Conservation (phyloP, 2,329 filamentous ascomycete species). For the Aspergillus sp. region DNA sequence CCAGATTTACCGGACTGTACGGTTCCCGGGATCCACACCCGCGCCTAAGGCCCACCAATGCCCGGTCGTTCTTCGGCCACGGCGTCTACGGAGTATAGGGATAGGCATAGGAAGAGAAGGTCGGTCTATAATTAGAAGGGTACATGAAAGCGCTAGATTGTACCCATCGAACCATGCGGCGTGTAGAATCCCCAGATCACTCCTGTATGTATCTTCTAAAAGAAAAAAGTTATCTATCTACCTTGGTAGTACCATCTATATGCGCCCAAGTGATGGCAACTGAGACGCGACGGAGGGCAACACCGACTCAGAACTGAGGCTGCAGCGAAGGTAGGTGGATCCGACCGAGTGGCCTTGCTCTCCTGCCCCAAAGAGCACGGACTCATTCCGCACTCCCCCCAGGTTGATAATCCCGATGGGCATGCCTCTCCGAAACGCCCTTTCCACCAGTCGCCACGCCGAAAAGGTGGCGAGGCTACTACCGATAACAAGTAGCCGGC, state of each 20-base stretch:
- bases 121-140: too few relatives aligned
- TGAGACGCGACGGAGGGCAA: constrained; percentile 40
- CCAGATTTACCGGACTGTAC: not conserved
- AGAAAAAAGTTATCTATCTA: too few relatives aligned
- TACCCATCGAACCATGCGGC: not conserved
- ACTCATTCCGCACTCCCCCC: constrained; percentile 49
- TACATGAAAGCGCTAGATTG: too few relatives aligned
- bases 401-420: constrained; percentile 86
- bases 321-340: constrained; percentile 41
- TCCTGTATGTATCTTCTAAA: too few relatives aligned
- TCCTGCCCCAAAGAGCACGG: constrained; percentile 37
- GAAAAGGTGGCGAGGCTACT: constrained; percentile 94
- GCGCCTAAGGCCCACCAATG: not conserved
- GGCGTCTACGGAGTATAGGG: not conserved
- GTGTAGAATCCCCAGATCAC: not conserved
- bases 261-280: constrained; percentile 19
- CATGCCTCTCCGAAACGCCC: constrained; percentile 78
- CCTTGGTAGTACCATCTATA: not conserved
- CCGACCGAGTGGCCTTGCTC: constrained; percentile 15
- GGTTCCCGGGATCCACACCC: not conserved
- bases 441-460: constrained; percentile 84
- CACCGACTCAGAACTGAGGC: constrained; percentile 41
- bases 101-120: too few relatives aligned
- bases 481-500: constrained; percentile 74
- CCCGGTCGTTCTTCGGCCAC: not conserved